Base-by-base conservation (phyloP, 139 green algal genomes). In the Tetraselmis striata region DNA sequence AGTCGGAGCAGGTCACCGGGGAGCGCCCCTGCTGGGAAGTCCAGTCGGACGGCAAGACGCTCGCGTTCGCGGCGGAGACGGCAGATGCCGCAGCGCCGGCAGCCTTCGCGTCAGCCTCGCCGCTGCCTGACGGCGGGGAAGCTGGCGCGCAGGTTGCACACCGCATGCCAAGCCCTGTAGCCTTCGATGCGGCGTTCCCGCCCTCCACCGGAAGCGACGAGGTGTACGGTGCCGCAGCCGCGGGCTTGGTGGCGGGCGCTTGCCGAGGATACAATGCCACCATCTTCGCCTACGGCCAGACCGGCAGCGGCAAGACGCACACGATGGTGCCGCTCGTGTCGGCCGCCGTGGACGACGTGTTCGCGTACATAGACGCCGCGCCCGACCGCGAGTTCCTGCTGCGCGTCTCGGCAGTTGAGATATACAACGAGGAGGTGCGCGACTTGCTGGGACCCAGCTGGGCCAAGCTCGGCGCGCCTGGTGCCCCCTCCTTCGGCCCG, bases 351-450 rank as follows among this genome's bases (percentile, higher is more conserved):
- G 74, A 75, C 2, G 85, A 92, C 32, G 86, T 94, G 30, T 95
- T 95, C 67, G 29, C 59, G 1, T 79, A 81, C 59, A 84, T 87
- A 23, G 32, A 85, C 1, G 78, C 75, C 23, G 59, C 32, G 28
- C 77, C 79, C 28, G 32, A 74, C 31, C 58, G 84, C 1, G 90
- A 92, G 59, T 92, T 89, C 31, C 82, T 89, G 31, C 77, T 92
- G 24, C 81, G 87, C 29, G 28, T 93, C 24, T 88, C 87, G 22
- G 91, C 89, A 2, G 82, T 93, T 22, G 91, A 95, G 79, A 92
- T 95, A 23, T 95, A 95, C 82, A 94, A 93, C 58, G 91, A 95
- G 83, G 80, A 88, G 75, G 85, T 94, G 2, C 76, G 85, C 1
- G 88, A 92, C 80, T 30, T 93, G 59, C 78, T 90, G 1, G 79